phyloP scores from a whole-genome alignment of 495 filamentous ascomycete species.

The Patellaria atrata region DNA sequence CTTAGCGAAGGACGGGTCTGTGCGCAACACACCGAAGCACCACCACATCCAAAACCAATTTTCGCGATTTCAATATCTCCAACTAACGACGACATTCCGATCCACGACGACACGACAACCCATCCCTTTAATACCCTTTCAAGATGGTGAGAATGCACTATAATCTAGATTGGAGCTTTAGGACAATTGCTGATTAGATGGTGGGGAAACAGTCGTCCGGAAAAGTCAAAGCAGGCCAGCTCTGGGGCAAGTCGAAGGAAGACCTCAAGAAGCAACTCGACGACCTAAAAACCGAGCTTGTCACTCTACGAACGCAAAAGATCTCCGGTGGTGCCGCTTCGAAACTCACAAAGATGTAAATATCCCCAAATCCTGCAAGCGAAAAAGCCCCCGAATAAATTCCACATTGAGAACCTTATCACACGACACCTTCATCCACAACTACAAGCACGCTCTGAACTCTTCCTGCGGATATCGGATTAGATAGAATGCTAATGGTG shows the following conservation, averaged over 20 bases:
- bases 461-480: too few relatives aligned
- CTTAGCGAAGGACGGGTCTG: too few relatives aligned
- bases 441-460: background rate
- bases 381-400: conserved; percentile 1
- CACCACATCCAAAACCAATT: too few relatives aligned
- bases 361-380: conserved; percentile 23
- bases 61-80: too few relatives aligned
- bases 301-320: conserved; percentile 66
- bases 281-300: conserved; percentile 73
- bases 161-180: background rate
- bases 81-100: too few relatives aligned
- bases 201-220: conserved; percentile 50
- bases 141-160: too few relatives aligned
- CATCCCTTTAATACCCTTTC: too few relatives aligned
- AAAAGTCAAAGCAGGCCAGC: conserved; percentile 86
- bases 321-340: conserved; percentile 79
- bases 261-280: conserved; percentile 74
- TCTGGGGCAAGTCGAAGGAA: conserved; percentile 98
- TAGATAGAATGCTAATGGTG: background rate
- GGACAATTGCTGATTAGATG: background rate
- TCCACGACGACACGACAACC: too few relatives aligned
- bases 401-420: background rate
- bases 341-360: conserved; percentile 96
- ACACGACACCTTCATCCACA: background rate
- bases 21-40: too few relatives aligned